Evolutionary conservation across 78 protist species (phyloP).

Genomic region (Dictyostelium intermedium): DNA sequence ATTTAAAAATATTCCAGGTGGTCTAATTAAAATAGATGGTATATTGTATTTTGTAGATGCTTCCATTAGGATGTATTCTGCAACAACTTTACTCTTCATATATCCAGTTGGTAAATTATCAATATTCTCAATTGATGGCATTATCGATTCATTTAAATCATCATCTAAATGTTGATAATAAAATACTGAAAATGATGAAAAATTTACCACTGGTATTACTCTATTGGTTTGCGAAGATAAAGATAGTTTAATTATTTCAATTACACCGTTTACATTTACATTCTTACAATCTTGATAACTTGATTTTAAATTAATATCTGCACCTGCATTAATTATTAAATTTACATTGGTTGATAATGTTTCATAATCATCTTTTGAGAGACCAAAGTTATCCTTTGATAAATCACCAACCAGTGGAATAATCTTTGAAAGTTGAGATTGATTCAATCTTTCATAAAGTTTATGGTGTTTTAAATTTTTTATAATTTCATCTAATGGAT

Average conservation of each 20-base stretch:
- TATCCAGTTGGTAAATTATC: conserved; percentile 18
- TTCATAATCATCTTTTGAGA: neutral
- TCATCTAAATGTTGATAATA: neutral
- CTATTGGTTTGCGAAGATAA: neutral
- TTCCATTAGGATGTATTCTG: neutral
- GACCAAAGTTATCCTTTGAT: neutral
- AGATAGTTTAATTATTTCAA: neutral
- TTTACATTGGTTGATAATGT: neutral
- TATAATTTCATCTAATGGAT: neutral
- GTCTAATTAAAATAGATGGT: conserved; percentile 10
- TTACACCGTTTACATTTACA: neutral
- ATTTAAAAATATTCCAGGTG: neutral
- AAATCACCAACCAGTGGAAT: conserved; percentile 6
- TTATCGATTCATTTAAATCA: neutral
- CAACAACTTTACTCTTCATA: conserved; percentile 31
- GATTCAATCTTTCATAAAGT: neutral
- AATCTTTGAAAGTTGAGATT: neutral
- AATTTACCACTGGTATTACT: conserved; percentile 1
- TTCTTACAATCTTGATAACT: neutral
- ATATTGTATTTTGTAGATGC: neutral
- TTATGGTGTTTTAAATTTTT: neutral
- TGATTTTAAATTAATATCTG: neutral
- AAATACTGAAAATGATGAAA: conserved; percentile 42
- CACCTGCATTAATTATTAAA: neutral
- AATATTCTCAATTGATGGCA: conserved; percentile 5